phyloP scores from a whole-genome alignment of 108 stramenopile genomes.

The Cyclotella distinguenda region DNA sequence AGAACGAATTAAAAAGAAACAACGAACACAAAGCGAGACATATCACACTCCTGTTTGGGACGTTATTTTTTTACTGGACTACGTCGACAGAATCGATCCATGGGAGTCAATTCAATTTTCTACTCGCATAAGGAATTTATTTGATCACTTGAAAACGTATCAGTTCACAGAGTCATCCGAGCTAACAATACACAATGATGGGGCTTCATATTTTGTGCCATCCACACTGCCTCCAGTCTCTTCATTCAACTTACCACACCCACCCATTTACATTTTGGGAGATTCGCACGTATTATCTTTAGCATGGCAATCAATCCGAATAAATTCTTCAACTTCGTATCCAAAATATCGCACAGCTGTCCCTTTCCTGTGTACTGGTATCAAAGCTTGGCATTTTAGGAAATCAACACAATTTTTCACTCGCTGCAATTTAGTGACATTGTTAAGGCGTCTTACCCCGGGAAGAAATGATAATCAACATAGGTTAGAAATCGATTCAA shows the following conservation, averaged over 20 bases:
- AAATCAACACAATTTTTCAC: slow-evolving; percentile 54
- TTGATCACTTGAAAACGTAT: too few species aligned
- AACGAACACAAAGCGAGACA: slow-evolving; percentile 6
- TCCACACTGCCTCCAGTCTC: neutral
- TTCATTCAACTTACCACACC: slow-evolving; percentile 9
- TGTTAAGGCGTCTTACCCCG: slow-evolving; percentile 24
- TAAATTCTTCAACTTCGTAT: neutral
- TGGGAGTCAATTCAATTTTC: too few species aligned
- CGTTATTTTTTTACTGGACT: slow-evolving; percentile 9
- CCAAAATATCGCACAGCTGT: slow-evolving; percentile 30
- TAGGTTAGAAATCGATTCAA: neutral
- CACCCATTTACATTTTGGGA: slow-evolving; percentile 49
- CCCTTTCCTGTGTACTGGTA: slow-evolving; percentile 52
- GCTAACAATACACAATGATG: neutral
- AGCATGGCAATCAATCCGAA: slow-evolving; percentile 57
- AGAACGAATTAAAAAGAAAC: slow-evolving; percentile 47
- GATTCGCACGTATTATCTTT: slow-evolving; percentile 63
- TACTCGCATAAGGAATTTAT: too few species aligned
- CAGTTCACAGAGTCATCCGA: neutral
- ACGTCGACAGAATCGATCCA: neutral
- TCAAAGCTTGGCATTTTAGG: slow-evolving; percentile 63
- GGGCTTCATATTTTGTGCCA: neutral
- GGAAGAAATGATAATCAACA: neutral
- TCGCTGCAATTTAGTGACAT: slow-evolving; percentile 34
- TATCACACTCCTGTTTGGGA: slow-evolving; percentile 57